These are phyloP conservation scores for Clitopilus passeckerianus DNA, from an alignment of 768 basidiomycete species.

Conservation along the genomic window DNA sequence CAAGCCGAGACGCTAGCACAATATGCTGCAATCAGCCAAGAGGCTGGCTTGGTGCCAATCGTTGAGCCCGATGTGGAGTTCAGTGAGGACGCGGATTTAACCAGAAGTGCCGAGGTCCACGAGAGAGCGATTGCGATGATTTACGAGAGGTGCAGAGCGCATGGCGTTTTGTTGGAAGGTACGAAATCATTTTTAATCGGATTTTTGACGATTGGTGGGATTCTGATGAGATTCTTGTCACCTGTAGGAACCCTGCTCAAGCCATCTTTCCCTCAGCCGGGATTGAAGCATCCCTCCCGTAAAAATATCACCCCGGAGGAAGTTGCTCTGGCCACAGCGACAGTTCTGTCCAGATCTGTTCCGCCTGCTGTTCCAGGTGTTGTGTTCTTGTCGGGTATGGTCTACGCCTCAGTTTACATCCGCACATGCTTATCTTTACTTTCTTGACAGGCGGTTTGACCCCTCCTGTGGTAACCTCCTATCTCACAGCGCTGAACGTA, in stretches of 20 bases:
- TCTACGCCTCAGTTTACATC: background rate
- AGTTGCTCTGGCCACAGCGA: conserved; percentile 41
- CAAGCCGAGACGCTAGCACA: conserved; percentile 44
- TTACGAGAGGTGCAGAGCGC: conserved; percentile 36
- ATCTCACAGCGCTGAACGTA: conserved; percentile 35
- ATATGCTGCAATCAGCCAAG: conserved; percentile 46
- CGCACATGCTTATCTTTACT: background rate
- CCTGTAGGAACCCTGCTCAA: conserved; percentile 42
- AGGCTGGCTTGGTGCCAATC: conserved; percentile 47
- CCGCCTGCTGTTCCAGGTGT: conserved; percentile 43
- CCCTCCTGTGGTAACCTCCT: conserved; percentile 32
- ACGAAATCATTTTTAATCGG: conserved; percentile 6
- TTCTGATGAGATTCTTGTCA: background rate
- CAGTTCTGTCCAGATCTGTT: conserved; percentile 38
- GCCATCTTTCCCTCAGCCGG: conserved; percentile 47
- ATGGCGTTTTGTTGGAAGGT: conserved; percentile 49
- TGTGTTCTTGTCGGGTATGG: conserved; percentile 43
- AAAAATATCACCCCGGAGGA: conserved; percentile 28
- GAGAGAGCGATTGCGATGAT: conserved; percentile 39
- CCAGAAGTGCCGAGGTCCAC: conserved; percentile 40
- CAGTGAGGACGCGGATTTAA: conserved; percentile 38
- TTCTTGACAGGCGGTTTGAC: conserved; percentile 33
- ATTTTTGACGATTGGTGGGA: background rate
- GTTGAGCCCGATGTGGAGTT: conserved; percentile 52
- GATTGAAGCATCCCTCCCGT: conserved; percentile 35